Base-by-base conservation (phyloP, 2,329 filamentous ascomycete genomes). In the Clonostachys solani region DNA sequence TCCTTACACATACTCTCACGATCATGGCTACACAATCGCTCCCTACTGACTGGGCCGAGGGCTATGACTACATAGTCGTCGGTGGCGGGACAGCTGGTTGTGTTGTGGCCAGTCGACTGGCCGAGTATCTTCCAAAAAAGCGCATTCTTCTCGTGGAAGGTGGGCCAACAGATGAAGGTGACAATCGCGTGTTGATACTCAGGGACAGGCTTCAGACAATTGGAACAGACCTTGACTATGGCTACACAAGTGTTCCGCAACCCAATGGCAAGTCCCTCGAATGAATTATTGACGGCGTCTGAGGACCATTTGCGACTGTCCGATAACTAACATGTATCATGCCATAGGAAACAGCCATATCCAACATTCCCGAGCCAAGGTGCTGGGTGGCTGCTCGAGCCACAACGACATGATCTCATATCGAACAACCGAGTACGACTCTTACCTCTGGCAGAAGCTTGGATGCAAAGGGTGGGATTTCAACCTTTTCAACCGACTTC, bases 361-460 rank as follows among this genome's bases (percentile, higher is more conserved):
- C 71, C 84, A 89, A 54, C 91, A 95, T 73, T 95, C 91, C 13
- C 86, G 91, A 52, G 91, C 91, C 53, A 95, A 95, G 75, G 90
- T 96, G 35, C 80, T 96, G 33, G 91, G 91, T 56, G 91, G 91
- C 55, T 96, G 91, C 77, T 95, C 90, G 40, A 92, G 87, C 50
- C 91, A 95, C 78, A 95, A 96, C 72, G 95, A 91, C 17, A 77
- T 95, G 59, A 95, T 96, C 67, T 94, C 88, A 16, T 95, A 95
- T 80, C 83, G 90, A 23, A 89, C 91, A 7, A 95, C 95, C 62
- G 83, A 91, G 66, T 92, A 95, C 67, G 91, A 96, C 68, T 81
- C 87, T 71, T 79, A 89, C 61, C 79, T 87, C 58, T 96, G 91
- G 91, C 85, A 92, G 60, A 80, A 80, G 33, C 75, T 89, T 60